phyloP scores from a whole-genome alignment of 2,329 filamentous ascomycete species.

The Trichoderma harzianum region DNA sequence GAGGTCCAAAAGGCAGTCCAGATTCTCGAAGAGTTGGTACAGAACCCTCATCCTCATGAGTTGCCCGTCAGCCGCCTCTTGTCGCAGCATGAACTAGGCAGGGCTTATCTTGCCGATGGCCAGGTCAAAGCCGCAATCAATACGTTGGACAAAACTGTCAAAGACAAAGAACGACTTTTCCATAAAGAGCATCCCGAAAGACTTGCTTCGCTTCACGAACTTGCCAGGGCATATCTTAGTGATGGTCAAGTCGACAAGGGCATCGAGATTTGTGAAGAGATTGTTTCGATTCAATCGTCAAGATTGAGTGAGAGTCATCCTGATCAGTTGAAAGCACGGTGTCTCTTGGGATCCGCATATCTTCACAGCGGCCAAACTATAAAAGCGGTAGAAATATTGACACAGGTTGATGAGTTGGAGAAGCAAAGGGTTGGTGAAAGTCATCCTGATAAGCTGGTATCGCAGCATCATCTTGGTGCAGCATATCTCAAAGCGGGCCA shows the following conservation, averaged over 20 bases:
- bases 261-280: conserved; percentile 1
- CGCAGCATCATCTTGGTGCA: conserved; percentile 12
- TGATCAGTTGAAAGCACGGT: background rate
- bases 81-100: conserved; percentile 1
- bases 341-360: conserved; percentile 9
- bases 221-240: conserved; percentile 2
- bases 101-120: conserved; percentile 11
- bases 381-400: background rate
- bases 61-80: background rate
- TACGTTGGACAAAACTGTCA: conserved; percentile 1
- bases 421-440: background rate
- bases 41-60: background rate
- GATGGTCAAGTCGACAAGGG: conserved; percentile 12
- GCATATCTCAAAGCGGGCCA: conserved; percentile 10
- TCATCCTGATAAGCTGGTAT: background rate
- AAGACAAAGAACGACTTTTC: conserved; percentile 1
- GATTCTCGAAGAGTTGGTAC: background rate
- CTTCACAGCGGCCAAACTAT: background rate
- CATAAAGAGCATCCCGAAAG: background rate
- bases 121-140: conserved; percentile 11
- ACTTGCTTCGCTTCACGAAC: conserved; percentile 13
- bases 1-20: background rate
- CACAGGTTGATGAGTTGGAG: background rate
- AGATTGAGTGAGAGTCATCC: background rate
- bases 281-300: background rate